phyloP scores from a whole-genome alignment of 192 early-diverging fungal genomes.

The Rhizoclosmatium globosum region DNA sequence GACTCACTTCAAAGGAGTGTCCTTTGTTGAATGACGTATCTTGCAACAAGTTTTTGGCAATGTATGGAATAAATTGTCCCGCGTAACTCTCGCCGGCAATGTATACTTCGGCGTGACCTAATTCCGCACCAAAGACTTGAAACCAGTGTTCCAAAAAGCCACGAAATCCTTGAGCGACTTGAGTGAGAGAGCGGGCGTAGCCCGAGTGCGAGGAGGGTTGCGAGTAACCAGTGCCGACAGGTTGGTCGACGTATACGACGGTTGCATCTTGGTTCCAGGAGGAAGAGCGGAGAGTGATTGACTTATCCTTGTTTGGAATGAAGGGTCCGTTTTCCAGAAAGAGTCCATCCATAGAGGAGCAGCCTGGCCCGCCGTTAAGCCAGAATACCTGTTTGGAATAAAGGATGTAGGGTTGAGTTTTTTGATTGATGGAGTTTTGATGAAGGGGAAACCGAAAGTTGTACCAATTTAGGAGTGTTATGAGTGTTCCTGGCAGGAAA shows the following conservation, averaged over 20 bases:
- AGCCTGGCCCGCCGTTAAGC: constrained; percentile 68
- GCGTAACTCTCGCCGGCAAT: constrained; percentile 81
- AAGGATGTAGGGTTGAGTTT: neutral
- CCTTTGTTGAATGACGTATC: constrained; percentile 35
- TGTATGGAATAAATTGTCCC: constrained; percentile 75
- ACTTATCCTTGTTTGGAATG: constrained; percentile 9
- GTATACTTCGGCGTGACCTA: constrained; percentile 55
- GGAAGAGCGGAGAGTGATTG: neutral
- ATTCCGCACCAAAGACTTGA: constrained; percentile 57
- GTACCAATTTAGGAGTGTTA: constrained; percentile 23
- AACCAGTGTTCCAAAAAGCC: constrained; percentile 67
- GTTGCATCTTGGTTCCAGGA: constrained; percentile 20
- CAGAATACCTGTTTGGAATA: constrained; percentile 53
- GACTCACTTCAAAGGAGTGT: neutral
- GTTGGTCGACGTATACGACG: constrained; percentile 42
- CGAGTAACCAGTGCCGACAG: constrained; percentile 42
- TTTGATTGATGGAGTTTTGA: constrained; percentile 30
- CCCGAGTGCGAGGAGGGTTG: neutral
- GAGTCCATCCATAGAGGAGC: constrained; percentile 44
- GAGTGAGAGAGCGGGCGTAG: constrained; percentile 30
- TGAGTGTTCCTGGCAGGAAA: constrained; percentile 29
- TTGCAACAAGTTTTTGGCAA: constrained; percentile 64
- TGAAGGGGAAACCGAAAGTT: neutral
- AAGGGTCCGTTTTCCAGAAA: constrained; percentile 69
- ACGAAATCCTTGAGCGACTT: constrained; percentile 55